phyloP scores from a whole-genome alignment of 257 asterid species.

The Fraxinus quadrangulata region DNA sequence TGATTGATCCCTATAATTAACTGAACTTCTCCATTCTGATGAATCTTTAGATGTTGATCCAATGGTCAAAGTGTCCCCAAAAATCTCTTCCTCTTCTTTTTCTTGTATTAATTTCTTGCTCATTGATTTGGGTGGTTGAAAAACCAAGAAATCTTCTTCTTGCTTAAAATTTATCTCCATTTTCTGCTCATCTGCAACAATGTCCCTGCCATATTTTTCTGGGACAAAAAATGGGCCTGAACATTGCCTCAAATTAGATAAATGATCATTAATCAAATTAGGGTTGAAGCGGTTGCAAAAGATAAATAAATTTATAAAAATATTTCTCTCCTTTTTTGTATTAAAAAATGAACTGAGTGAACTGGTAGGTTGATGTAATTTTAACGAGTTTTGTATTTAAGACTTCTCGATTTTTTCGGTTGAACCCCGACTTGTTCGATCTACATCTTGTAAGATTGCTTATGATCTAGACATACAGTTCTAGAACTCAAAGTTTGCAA shows the following conservation, averaged over 20 bases:
- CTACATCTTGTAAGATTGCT: background rate
- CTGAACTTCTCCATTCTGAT: constrained; percentile 87
- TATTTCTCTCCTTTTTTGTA: background rate
- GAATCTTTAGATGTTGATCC: constrained; percentile 93
- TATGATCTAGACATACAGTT: background rate
- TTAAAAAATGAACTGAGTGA: background rate
- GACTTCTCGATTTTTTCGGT: background rate
- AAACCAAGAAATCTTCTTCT: constrained; percentile 55
- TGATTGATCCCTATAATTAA: constrained; percentile 49
- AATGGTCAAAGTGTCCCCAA: constrained; percentile 68
- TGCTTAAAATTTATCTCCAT: constrained; percentile 32
- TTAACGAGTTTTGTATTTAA: background rate
- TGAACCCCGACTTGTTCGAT: background rate
- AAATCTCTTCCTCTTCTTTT: constrained; percentile 50
- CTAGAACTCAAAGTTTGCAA: background rate
- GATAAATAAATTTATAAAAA: background rate
- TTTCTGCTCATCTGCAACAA: constrained; percentile 25
- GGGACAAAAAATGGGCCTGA: constrained; percentile 1
- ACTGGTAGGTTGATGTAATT: background rate
- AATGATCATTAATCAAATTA: too few species aligned
- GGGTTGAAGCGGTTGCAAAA: too few species aligned
- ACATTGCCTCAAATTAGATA: background rate
- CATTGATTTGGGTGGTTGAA: constrained; percentile 42
- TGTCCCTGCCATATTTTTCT: constrained; percentile 26
- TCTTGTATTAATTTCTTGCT: constrained; percentile 56